Percentiles rank a stretch among this genome's conserved stretches.
phyloP scores from a whole-genome alignment of 176 grass and related monocot species.

The Musa schizocarpa region DNA sequence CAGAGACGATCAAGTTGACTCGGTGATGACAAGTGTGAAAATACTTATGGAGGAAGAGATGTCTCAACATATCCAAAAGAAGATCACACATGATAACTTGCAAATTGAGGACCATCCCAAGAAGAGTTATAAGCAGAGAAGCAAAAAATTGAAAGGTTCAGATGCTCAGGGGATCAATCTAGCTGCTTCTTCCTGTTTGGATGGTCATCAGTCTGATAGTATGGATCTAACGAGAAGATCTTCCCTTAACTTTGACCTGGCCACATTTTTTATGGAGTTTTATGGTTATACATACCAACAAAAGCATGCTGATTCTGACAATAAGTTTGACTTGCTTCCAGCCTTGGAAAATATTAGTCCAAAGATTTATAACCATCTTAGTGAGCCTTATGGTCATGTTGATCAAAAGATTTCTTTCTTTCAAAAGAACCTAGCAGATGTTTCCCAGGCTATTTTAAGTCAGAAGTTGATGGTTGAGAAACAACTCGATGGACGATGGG shows the following conservation, averaged over 20 bases:
- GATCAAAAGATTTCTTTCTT: slow-evolving; percentile 1
- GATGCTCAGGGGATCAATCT: slow-evolving; percentile 17
- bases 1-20: slow-evolving; percentile 12
- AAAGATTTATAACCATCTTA: slow-evolving; percentile 62
- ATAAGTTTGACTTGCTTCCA: slow-evolving; percentile 46
- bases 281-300: slow-evolving; percentile 55
- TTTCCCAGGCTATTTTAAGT: slow-evolving; percentile 28
- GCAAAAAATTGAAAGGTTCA: slow-evolving; percentile 33
- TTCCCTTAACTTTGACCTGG: slow-evolving; percentile 56
- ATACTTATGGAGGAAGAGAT: slow-evolving; percentile 87
- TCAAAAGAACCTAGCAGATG: slow-evolving; percentile 7
- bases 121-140: slow-evolving; percentile 31
- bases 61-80: slow-evolving; percentile 39
- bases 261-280: slow-evolving; percentile 65
- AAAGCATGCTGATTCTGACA: slow-evolving; percentile 50
- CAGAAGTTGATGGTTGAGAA: slow-evolving; percentile 31
- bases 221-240: slow-evolving; percentile 33
- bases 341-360: slow-evolving; percentile 53
- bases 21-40: slow-evolving; percentile 38
- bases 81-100: slow-evolving; percentile 44
- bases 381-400: slow-evolving; percentile 24
- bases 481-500: slow-evolving; percentile 29
- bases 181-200: slow-evolving; percentile 18
- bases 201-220: slow-evolving; percentile 27
- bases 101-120: slow-evolving; percentile 25